Percentiles rank a stretch among this genome's conserved stretches.
phyloP scores from a whole-genome alignment of 306 rosid species.

The Cicer chorassanicum region DNA sequence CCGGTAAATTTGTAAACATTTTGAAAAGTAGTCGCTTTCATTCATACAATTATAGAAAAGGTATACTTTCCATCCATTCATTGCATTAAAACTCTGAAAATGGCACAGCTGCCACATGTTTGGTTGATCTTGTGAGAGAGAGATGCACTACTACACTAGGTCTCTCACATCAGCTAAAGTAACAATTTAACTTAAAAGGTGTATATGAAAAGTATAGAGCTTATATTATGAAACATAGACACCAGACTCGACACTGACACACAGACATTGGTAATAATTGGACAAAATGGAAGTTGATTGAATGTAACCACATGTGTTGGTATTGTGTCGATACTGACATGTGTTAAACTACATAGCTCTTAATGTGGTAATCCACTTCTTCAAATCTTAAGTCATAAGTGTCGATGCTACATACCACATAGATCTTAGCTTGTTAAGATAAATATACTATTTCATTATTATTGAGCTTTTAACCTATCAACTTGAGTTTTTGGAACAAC shows the following conservation, averaged over 20 bases:
- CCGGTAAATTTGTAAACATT: slow-evolving; percentile 17
- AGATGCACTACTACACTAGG: neutral
- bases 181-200: slow-evolving; percentile 10
- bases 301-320: too few relatives aligned
- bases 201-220: slow-evolving; percentile 13
- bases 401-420: too few relatives aligned
- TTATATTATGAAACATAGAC: neutral
- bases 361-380: too few relatives aligned
- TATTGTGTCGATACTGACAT: too few relatives aligned
- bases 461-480: slow-evolving; percentile 18
- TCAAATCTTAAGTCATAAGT: too few relatives aligned
- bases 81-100: slow-evolving; percentile 5
- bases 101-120: slow-evolving; percentile 14
- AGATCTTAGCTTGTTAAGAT: slow-evolving; percentile 5
- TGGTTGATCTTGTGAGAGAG: slow-evolving; percentile 12
- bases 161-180: slow-evolving; percentile 11
- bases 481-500: slow-evolving; percentile 32
- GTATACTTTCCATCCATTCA: slow-evolving; percentile 23
- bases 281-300: too few relatives aligned
- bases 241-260: too few relatives aligned
- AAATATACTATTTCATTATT: slow-evolving; percentile 32
- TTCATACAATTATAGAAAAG: neutral
- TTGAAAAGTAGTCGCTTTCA: neutral
- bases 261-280: too few relatives aligned
- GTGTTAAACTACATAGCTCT: too few relatives aligned